Base-by-base conservation (phyloP, 306 rosid genomes). In the Trifolium pratense region DNA sequence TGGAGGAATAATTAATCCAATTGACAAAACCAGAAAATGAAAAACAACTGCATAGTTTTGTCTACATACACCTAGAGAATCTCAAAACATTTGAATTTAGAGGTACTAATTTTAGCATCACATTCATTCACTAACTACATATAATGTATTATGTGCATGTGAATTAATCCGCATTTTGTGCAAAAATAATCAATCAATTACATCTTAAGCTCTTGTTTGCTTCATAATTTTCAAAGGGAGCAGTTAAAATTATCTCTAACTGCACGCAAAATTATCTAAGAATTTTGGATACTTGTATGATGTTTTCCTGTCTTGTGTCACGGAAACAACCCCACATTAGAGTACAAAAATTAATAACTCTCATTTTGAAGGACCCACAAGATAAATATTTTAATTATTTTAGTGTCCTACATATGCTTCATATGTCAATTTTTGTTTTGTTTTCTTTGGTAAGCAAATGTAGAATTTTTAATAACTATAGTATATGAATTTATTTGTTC, bases 201-300 rank as follows among this genome's bases (percentile, higher is more conserved):
- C 86, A 77, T 76, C 42, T 62, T 42, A 82, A 78, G 66, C 61
- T 87, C 79, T 88, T 90, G 97, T 93, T 92, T 81, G 78, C 82
- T 89, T 86, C 91, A 86, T 86, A 70, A 81, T 87, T 89, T 91
- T 95, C 97, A 82, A 88, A 89, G 89, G 93, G 97, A 88, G 99
- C 88, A 87, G 97, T 95, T 92, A 79, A 85, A 86, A 80, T 84
- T 74, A 75, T 77, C 74, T 84, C 84, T 76, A 82, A 83, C 81
- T 53, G 72, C 78, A 85, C 78, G 78, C 29, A 84, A 71, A 82
- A 81, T 65, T 52, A 79, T 75, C 60, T 31, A 31, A 73, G 59
- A 76, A 75, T 70, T 65, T 78, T 57, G 66, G 78, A 78, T 70
- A 67, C 73, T 40, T 73, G 66, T 71, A 32, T 67, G 61, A 68